Percentiles rank a stretch among this genome's conserved stretches.
Evolutionary conservation across 116 monocot species (phyloP).

Genomic region (Papilionanthe hybrid): DNA sequence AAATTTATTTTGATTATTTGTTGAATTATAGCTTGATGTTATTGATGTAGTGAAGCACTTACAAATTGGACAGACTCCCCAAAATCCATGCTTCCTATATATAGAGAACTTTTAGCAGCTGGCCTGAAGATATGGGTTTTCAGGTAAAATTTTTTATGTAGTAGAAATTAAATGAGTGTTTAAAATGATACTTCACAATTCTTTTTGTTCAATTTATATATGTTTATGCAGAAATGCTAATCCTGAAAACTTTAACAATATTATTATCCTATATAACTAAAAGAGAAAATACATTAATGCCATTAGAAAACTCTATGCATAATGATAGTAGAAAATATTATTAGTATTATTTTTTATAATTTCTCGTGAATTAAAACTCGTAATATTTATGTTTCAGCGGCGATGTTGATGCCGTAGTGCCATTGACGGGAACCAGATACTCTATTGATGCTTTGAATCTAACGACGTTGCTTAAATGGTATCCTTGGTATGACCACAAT

Average conservation of each 20-base stretch:
- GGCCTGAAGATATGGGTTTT: constrained; percentile 88
- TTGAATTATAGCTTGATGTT: neutral
- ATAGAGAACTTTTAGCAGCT: constrained; percentile 74
- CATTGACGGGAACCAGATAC: constrained; percentile 43
- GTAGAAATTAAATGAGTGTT: no score
- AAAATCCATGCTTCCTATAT: constrained; percentile 86
- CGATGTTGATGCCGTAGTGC: constrained; percentile 42
- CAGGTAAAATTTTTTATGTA: constrained; percentile 42
- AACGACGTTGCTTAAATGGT: constrained; percentile 29
- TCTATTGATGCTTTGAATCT: constrained; percentile 45
- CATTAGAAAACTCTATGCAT: no score
- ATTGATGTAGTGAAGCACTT: constrained; percentile 42
- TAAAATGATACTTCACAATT: no score
- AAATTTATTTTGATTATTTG: neutral
- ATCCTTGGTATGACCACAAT: constrained; percentile 44
- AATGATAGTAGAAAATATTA: no score
- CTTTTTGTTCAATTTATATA: no score
- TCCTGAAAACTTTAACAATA: no score
- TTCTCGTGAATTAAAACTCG: neutral
- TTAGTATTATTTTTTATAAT: neutral
- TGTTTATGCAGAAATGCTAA: no score
- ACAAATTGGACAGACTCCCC: constrained; percentile 76
- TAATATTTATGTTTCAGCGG: constrained; percentile 21
- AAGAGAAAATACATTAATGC: no score
- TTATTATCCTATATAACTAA: no score